Evolutionary conservation across 2,329 filamentous ascomycete species (phyloP).

Genomic region (Chrysoporthe cubensis): DNA sequence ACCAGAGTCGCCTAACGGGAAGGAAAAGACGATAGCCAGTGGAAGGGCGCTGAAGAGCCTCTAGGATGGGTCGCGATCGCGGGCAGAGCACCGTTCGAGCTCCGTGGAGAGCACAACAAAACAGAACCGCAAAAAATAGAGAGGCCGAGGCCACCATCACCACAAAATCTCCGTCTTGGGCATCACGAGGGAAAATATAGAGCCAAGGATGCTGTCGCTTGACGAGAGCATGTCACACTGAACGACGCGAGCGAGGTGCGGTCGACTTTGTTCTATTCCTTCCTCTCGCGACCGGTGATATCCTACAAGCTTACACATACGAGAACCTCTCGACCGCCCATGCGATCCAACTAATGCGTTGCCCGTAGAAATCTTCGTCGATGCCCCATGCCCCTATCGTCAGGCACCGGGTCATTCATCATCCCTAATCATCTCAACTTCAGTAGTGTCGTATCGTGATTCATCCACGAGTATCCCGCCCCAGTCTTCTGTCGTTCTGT

Average conservation of each 20-base stretch:
- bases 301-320: conserved; percentile 5
- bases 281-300: background rate
- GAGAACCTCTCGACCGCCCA: background rate
- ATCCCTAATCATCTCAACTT: background rate
- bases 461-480: background rate
- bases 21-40: too few species aligned
- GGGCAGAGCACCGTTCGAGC: background rate
- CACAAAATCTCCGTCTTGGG: background rate
- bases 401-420: background rate
- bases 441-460: conserved; percentile 3
- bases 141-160: background rate
- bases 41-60: too few species aligned
- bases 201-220: background rate
- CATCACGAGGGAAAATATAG: background rate
- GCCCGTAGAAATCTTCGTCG: conserved; percentile 4
- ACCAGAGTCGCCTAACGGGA: conserved; percentile 19
- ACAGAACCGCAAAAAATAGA: background rate
- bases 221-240: background rate
- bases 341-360: background rate
- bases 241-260: background rate
- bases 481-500: background rate
- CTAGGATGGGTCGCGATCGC: background rate
- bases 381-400: background rate
- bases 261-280: conserved; percentile 1
- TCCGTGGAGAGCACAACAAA: background rate